A percentile compares a stretch with the other conserved stretches of the same genome.
Evolutionary conservation across 148 eudicot genomes (phyloP).

Genomic region (Nepenthes mirabilis): DNA sequence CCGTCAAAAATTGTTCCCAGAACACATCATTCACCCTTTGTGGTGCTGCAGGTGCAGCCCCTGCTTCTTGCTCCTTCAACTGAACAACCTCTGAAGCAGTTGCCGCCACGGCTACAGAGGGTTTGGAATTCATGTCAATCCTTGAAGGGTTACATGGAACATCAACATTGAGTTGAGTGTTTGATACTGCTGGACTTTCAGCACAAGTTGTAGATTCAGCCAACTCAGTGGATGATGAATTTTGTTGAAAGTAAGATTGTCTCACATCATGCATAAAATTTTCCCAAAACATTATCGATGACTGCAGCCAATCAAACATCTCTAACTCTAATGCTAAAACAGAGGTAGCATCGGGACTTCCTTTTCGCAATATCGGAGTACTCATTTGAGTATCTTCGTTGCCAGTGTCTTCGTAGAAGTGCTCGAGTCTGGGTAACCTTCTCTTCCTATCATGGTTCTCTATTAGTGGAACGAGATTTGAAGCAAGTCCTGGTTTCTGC

Average conservation of each 20-base stretch:
- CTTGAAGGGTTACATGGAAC: slow-evolving; percentile 24
- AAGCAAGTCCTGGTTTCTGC: slow-evolving; percentile 36
- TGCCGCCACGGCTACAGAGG: slow-evolving; percentile 14
- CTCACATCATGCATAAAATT: slow-evolving; percentile 23
- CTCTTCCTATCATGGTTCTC: slow-evolving; percentile 66
- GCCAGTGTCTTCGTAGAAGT: slow-evolving; percentile 22
- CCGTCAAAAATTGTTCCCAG: slow-evolving; percentile 86
- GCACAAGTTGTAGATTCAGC: slow-evolving; percentile 42
- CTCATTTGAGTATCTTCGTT: slow-evolving; percentile 19
- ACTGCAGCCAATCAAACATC: slow-evolving; percentile 43
- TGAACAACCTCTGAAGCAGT: slow-evolving; percentile 15
- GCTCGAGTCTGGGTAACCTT: slow-evolving; percentile 35
- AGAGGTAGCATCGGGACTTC: slow-evolving; percentile 23
- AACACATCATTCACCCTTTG: slow-evolving; percentile 65
- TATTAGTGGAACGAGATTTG: slow-evolving; percentile 23
- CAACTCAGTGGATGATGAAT: slow-evolving; percentile 33
- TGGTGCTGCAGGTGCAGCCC: slow-evolving; percentile 19
- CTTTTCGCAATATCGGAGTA: slow-evolving; percentile 12
- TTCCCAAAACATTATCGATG: slow-evolving; percentile 64
- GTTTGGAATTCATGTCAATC: slow-evolving; percentile 59
- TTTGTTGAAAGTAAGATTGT: slow-evolving; percentile 10
- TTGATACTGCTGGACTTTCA: slow-evolving; percentile 49
- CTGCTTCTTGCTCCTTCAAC: slow-evolving; percentile 25
- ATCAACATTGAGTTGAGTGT: slow-evolving; percentile 50
- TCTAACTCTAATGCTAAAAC: slow-evolving; percentile 30